These are phyloP conservation scores for Aureobasidium sp. DNA, from an alignment of 2,329 filamentous ascomycete species.

Conservation along the genomic window DNA sequence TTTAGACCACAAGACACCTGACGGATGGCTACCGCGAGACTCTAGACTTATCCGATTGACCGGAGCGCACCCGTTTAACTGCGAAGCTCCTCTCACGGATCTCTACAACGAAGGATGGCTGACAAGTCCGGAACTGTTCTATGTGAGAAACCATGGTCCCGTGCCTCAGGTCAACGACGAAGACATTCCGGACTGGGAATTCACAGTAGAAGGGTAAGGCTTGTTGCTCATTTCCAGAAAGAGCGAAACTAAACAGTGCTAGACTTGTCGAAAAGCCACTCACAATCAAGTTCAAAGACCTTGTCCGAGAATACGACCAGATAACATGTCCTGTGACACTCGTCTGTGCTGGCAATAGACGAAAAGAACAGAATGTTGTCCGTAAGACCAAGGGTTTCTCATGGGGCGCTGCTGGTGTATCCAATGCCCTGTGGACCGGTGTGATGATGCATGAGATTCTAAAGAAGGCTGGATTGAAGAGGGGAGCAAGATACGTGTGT, in stretches of 20 bases:
- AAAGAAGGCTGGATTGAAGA: slow-evolving; percentile 57
- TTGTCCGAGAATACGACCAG: slow-evolving; percentile 69
- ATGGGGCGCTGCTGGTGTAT: slow-evolving; percentile 82
- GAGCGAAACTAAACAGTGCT: background rate
- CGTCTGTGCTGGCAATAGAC: slow-evolving; percentile 83
- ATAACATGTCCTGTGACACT: slow-evolving; percentile 81
- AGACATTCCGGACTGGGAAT: slow-evolving; percentile 71
- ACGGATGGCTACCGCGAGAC: slow-evolving; percentile 73
- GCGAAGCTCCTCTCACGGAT: slow-evolving; percentile 72
- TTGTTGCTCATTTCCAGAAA: background rate
- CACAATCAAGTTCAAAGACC: slow-evolving; percentile 61
- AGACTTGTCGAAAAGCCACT: slow-evolving; percentile 69
- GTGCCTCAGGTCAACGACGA: slow-evolving; percentile 70
- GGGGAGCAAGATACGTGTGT: slow-evolving; percentile 72
- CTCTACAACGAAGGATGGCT: slow-evolving; percentile 78
- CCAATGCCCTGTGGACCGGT: slow-evolving; percentile 82
- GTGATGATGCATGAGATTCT: slow-evolving; percentile 68
- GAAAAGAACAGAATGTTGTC: slow-evolving; percentile 89
- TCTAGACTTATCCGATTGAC: slow-evolving; percentile 77
- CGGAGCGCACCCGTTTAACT: slow-evolving; percentile 85
- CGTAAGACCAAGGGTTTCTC: slow-evolving; percentile 91
- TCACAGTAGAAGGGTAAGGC: slow-evolving; percentile 63
- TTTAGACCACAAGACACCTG: slow-evolving; percentile 77
- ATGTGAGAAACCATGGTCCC: slow-evolving; percentile 82
- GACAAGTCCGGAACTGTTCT: slow-evolving; percentile 81